Evolutionary conservation across 2,329 filamentous ascomycete species (phyloP), one percentile per base, ranked within the genome.

Genomic region (Penicillium sp.): DNA sequence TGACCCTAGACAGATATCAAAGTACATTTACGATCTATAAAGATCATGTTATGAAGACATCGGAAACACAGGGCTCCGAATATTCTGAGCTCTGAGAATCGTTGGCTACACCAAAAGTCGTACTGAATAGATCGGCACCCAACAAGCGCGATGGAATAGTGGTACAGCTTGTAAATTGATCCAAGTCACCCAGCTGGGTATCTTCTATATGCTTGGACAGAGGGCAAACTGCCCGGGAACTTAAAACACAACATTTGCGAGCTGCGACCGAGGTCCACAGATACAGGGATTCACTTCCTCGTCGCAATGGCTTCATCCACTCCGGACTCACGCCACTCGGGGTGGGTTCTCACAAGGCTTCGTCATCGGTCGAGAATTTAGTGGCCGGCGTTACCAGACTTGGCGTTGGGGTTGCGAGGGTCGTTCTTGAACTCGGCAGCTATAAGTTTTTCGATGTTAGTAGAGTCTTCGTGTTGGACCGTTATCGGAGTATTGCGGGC

Each of bases 401-500:
- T 71, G 39, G 67, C 67, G 64, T 77, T 75, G 56, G 77, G 77
- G 68, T 97, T 97, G 78, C 92, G 87, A 65, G 92, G 91, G 80
- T 97, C 93, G 83, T 96, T 95, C 87, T 92, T 95, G 86, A 85
- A 97, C 82, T 97, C 91, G 69, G 90, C 90, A 81, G 87, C 93
- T 97, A 47, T 23, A 52, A 52, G 36, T 42, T 40, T 51, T 42
- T 42, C 6, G 48, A 55, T 47, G 40, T 59, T 71, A 62, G 70
- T 67, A 53, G 36, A 14, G 58, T 43, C 23, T 44, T 58, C 21
- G 31, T 14, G 19, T 33, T 3, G 49, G 39, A 50, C 40, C 43
- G 24, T 51, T 52, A 31, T 54, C 54, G 58, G 33, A 51, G 36
- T 18, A 24, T 48, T 4, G 28, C 11, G 24, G 26, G 16, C 29